These are phyloP conservation scores for Stephanodiscus minutulus DNA, from an alignment of 108 stramenopile species.

Conservation along the genomic window DNA sequence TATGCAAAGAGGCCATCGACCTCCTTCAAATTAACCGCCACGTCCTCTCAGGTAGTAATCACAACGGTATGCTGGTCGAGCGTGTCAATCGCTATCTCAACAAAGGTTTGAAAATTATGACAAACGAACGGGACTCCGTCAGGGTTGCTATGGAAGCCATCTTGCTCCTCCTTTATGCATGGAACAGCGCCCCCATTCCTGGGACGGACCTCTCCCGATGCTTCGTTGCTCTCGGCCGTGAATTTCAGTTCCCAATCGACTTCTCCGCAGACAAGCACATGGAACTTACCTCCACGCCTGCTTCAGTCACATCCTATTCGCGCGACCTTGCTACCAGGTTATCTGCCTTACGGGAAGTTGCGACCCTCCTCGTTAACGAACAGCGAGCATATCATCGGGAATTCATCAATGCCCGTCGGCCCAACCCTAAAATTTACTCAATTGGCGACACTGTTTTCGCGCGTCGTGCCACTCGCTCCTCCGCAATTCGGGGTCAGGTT, in stretches of 20 bases:
- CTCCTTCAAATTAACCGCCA: no score
- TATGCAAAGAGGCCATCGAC: not conserved
- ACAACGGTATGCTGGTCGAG: slow-evolving; percentile 1
- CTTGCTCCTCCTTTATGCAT: no score
- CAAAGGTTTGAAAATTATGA: not conserved
- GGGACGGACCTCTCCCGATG: slow-evolving; percentile 2
- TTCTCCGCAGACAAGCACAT: not conserved
- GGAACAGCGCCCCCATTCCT: no score
- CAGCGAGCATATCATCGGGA: not conserved
- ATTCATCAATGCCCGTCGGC: not conserved
- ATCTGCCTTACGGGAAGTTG: not conserved
- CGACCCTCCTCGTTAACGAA: not conserved
- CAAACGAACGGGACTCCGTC: not conserved
- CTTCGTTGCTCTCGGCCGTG: no score
- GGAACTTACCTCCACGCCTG: not conserved
- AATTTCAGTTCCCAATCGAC: no score
- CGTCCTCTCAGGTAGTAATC: no score
- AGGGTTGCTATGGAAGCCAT: no score
- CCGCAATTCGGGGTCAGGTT: no score
- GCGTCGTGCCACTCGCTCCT: no score
- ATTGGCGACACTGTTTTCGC: no score
- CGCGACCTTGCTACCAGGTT: not conserved
- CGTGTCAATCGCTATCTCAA: no score
- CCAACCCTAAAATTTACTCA: no score
- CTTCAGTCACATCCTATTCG: not conserved